A percentile compares a stretch with the other conserved stretches of the same genome.
phyloP scores from a whole-genome alignment of 495 filamentous ascomycete species.

The Aspergillus mulundensis region DNA sequence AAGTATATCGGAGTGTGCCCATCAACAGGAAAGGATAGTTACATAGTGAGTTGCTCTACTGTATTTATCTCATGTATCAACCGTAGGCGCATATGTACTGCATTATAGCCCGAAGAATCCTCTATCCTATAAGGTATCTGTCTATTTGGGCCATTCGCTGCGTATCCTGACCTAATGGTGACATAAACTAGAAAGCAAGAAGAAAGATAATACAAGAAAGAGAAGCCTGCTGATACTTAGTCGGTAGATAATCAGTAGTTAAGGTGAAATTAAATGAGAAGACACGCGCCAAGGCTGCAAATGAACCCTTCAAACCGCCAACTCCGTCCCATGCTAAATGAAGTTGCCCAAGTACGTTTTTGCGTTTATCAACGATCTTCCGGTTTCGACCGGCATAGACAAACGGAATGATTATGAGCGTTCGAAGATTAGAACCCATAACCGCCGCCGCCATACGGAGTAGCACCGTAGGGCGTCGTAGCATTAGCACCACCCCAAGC shows the following conservation, averaged over 20 bases:
- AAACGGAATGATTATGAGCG: conserved; percentile 6
- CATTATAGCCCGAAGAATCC: background rate
- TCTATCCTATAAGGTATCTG: background rate
- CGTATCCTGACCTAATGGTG: background rate
- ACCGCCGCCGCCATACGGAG: conserved; percentile 61
- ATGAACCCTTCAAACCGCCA: background rate
- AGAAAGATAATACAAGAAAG: background rate
- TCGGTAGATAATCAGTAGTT: background rate
- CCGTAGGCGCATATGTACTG: background rate
- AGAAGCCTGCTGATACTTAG: background rate
- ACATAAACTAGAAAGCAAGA: background rate
- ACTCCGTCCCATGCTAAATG: conserved; percentile 14
- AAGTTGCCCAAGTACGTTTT: background rate
- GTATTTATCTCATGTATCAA: background rate
- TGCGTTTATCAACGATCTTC: background rate
- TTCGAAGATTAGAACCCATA: conserved; percentile 41
- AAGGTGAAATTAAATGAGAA: background rate
- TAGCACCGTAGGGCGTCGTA: conserved; percentile 63
- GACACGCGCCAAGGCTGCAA: background rate
- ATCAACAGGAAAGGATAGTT: background rate
- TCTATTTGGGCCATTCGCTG: background rate
- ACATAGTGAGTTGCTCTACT: background rate
- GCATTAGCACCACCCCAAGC: conserved; percentile 61
- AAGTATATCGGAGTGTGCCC: background rate
- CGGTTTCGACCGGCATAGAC: conserved; percentile 3